Evolutionary conservation across 2,329 filamentous ascomycete genomes (phyloP), one percentile per base, ranked within the genome.

Genomic region (Colletotrichum sublineola): DNA sequence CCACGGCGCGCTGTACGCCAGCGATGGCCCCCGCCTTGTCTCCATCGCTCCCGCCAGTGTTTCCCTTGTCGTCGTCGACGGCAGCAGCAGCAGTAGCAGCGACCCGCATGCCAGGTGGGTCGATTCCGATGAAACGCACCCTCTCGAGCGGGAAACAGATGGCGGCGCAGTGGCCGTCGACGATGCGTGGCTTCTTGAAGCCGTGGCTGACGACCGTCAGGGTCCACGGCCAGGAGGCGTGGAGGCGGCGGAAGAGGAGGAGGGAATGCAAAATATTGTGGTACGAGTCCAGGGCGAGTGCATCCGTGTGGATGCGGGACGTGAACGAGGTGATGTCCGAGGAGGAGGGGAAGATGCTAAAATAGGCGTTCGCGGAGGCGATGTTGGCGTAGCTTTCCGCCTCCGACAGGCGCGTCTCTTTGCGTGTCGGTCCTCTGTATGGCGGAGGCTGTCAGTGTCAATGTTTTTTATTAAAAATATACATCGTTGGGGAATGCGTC

Each of bases 181-280:
- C 80, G 33, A 94, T 88, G 1, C 93, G 86, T 11, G 81, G 78
- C 20, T 85, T 83, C 80, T 95, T 95, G 81, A 95, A 95, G 7
- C 82, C 88, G 77, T 94, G 92, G 75, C 90, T 92, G 52, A 94
- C 84, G 29, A 94, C 84, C 24, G 89, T 92, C 20, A 94, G 77
- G 6, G 80, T 82, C 1, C 66, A 63, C 0, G 92, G 92, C 86
- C 91, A 94, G 12, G 44, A 44, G 8, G 79, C 76, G 73, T 83
- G 82, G 71, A 87, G 89, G 3, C 86, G 84, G 74, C 92, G 85
- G 77, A 89, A 90, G 46, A 82, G 78, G 20, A 85, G 76, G 3
- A 97, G 84, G 15, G 92, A 92, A 79, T 95, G 95, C 20, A 97
- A 82, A 6, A 97, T 83, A 79, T 97, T 97, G 79, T 95, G 92